These are phyloP conservation scores for Saxophila tyrrhenica DNA, from an alignment of 495 filamentous ascomycete genomes.

Conservation along the genomic window DNA sequence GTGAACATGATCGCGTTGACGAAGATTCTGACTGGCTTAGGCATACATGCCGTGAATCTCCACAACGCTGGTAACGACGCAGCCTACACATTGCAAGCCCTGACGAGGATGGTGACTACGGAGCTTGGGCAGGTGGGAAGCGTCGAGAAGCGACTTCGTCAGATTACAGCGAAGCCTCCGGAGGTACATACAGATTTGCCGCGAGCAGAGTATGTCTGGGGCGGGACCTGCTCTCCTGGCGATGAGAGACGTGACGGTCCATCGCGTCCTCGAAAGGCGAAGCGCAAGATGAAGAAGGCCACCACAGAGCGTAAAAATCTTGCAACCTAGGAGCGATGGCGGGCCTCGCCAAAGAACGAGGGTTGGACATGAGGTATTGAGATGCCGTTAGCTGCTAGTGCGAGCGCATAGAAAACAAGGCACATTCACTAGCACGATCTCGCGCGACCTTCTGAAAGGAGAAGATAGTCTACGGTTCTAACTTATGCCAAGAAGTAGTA, in stretches of 20 bases:
- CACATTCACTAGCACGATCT: too few relatives aligned
- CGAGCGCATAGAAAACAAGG: too few relatives aligned
- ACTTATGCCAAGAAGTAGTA: too few relatives aligned
- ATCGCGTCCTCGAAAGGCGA: background rate
- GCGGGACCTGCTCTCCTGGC: constrained; percentile 1
- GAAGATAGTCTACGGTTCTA: too few relatives aligned
- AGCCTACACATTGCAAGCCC: constrained; percentile 7
- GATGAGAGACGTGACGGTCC: constrained; percentile 1
- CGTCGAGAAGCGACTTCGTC: background rate
- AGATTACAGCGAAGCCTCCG: background rate
- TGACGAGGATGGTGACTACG: background rate
- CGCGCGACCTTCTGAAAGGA: too few relatives aligned
- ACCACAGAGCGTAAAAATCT: background rate
- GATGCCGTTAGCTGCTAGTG: background rate
- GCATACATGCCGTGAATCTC: constrained; percentile 1
- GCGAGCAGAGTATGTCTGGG: constrained; percentile 1
- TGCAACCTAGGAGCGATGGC: background rate
- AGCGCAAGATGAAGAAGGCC: background rate
- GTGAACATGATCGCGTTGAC: background rate
- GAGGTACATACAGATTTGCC: background rate
- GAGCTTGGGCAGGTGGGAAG: background rate
- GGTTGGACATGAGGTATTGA: background rate
- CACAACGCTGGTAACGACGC: constrained; percentile 12
- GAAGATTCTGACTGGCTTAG: background rate
- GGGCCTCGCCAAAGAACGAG: background rate